These are phyloP conservation scores for Chaetomium strumarium DNA, from an alignment of 2,329 filamentous ascomycete genomes.

Conservation along the genomic window DNA sequence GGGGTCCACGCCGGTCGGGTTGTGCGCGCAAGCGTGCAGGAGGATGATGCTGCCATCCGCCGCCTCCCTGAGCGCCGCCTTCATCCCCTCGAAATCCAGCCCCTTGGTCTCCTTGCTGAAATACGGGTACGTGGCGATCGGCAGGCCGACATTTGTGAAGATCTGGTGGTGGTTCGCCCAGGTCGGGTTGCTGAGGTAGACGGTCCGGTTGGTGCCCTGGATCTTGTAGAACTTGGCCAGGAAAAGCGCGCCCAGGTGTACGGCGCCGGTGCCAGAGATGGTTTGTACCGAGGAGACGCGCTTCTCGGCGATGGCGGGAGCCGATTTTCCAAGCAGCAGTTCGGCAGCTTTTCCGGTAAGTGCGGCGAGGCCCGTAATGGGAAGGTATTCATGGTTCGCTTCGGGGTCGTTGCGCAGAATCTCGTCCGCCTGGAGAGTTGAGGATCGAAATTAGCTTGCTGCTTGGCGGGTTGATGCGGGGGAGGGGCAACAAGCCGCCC, in stretches of 20 bases:
- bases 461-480: constrained; percentile 11
- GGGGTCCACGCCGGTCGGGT: constrained; percentile 94
- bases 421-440: constrained; percentile 69
- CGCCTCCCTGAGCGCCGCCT: constrained; percentile 61
- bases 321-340: constrained; percentile 75
- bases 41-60: constrained; percentile 79
- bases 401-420: constrained; percentile 81
- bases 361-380: constrained; percentile 79
- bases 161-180: constrained; percentile 99
- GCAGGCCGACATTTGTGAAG: constrained; percentile 81
- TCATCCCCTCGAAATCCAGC: constrained; percentile 88
- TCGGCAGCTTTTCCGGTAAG: constrained; percentile 90
- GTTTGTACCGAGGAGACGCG: constrained; percentile 80
- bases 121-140: constrained; percentile 83
- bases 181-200: constrained; percentile 91
- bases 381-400: constrained; percentile 96
- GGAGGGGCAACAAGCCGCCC: not conserved
- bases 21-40: constrained; percentile 93
- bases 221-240: constrained; percentile 82
- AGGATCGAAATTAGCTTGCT: constrained; percentile 1
- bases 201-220: constrained; percentile 62
- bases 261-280: constrained; percentile 93
- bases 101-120: constrained; percentile 85
- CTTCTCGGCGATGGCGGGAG: constrained; percentile 77
- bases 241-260: constrained; percentile 91